Evolutionary conservation across 179 eudicot genomes (phyloP).

Genomic region (Beta corolliflora): DNA sequence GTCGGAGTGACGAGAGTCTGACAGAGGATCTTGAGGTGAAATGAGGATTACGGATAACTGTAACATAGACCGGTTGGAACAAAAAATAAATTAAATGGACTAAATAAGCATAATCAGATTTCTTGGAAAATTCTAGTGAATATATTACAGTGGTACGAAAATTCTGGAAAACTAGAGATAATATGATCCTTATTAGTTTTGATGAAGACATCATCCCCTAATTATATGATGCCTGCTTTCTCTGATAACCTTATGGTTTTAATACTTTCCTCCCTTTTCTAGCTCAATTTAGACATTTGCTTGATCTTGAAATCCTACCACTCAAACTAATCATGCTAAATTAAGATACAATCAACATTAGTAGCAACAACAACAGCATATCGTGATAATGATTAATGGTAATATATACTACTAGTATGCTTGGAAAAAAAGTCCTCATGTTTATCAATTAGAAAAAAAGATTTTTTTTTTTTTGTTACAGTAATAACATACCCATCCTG

Average conservation of each 20-base stretch:
- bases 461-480: too few species aligned
- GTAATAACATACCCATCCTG: too few species aligned
- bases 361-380: too few species aligned
- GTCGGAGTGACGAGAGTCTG: too few species aligned
- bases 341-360: neutral
- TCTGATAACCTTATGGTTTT: neutral
- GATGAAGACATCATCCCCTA: neutral
- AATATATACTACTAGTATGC: neutral
- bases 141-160: too few species aligned
- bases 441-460: too few species aligned
- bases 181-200: neutral
- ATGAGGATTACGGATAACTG: too few species aligned
- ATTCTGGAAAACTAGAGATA: too few species aligned
- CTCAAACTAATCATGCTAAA: neutral
- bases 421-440: neutral
- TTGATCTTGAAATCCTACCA: constrained; percentile 8
- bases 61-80: too few species aligned
- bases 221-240: neutral
- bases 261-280: neutral
- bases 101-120: neutral
- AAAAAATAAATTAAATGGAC: neutral
- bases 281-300: neutral
- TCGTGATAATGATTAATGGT: too few species aligned
- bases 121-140: neutral
- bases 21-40: too few species aligned